Base-by-base conservation (phyloP, 306 rosid species). In the Bauhinia variegata region DNA sequence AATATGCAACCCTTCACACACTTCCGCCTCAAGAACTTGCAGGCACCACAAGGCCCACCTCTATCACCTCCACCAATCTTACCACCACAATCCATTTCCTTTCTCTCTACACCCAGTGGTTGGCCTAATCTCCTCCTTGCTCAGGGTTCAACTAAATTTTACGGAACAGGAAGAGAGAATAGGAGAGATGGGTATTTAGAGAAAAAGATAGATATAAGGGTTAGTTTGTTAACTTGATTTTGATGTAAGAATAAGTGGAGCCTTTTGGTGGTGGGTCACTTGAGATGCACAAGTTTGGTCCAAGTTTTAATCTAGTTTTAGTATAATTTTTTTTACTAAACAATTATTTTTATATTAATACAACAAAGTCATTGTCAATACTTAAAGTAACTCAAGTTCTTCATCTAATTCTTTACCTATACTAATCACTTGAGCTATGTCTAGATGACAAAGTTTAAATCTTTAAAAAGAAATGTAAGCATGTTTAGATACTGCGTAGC, bases 11-110 rank as follows among this genome's bases (percentile, higher is more conserved):
- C 91, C 67, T 74, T 87, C 34, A 89, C 84, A 76, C 97, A 92
- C 75, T 89, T 92, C 12, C 96, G 52, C 53, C 97, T 64, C 6
- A 92, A 80, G 62, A 85, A 89, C 79, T 92, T 92, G 88, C 98
- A 92, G 8, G 98, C 98, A 7, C 98, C 98, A 66, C 98, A 92
- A 12, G 98, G 98, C 18, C 96, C 96, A n/a, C 72, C 73, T 49
- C 78, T 64, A 11, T 23, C 52, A 14, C 70, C 36, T 28, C 78
- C 79, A 37, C 49, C 70, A 54, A 11, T 65, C 54, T 71, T 71
- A 7, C 67, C 68, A 10, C 63, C 80, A 77, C 46, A 46, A 28
- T 76, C 67, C 78, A 77, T 84, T 74, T 51, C 65, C 11, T 48
- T 34, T 65, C 15, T 33, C n/a, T 14, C 62, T 48, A 31, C 7